Conservation (phyloP, 2,329 filamentous ascomycete genomes). For the Botryosphaeria dothidea region DNA sequence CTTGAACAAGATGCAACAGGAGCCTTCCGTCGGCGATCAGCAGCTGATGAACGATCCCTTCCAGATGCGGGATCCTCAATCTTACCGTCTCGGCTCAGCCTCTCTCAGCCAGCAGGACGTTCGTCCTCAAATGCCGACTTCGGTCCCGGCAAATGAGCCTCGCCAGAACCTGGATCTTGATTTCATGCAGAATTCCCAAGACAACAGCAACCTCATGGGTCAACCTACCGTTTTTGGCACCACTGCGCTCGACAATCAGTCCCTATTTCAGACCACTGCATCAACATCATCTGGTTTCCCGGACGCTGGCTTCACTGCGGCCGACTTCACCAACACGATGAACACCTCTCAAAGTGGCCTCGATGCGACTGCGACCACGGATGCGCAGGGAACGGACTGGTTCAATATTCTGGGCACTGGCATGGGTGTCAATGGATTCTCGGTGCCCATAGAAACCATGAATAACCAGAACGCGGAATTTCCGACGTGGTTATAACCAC, state of each 20-base stretch:
- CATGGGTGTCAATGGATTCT: slow-evolving; percentile 12
- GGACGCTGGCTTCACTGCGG: slow-evolving; percentile 5
- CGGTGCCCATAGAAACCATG: slow-evolving; percentile 5
- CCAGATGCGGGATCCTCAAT: slow-evolving; percentile 26
- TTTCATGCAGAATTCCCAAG: slow-evolving; percentile 27
- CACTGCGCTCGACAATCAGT: slow-evolving; percentile 6
- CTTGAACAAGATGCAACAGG: slow-evolving; percentile 27
- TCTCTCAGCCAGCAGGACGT: slow-evolving; percentile 27
- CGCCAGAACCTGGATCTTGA: slow-evolving; percentile 32
- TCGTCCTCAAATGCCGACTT: slow-evolving; percentile 27
- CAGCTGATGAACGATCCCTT: slow-evolving; percentile 38
- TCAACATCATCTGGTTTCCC: not conserved
- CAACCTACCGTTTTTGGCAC: slow-evolving; percentile 7
- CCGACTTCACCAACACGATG: not conserved
- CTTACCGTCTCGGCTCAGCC: slow-evolving; percentile 31
- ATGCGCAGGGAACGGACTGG: slow-evolving; percentile 28
- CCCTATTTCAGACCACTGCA: slow-evolving; percentile 22
- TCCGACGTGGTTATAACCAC: slow-evolving; percentile 32
- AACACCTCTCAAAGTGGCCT: not conserved
- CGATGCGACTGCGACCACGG: slow-evolving; percentile 15
- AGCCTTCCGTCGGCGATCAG: slow-evolving; percentile 33
- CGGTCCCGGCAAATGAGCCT: slow-evolving; percentile 28
- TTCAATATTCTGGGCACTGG: slow-evolving; percentile 24
- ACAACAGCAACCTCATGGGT: slow-evolving; percentile 6
- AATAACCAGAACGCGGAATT: slow-evolving; percentile 28